These are phyloP conservation scores for Chionographis japonica DNA, from an alignment of 106 monocot genomes.

Conservation along the genomic window DNA sequence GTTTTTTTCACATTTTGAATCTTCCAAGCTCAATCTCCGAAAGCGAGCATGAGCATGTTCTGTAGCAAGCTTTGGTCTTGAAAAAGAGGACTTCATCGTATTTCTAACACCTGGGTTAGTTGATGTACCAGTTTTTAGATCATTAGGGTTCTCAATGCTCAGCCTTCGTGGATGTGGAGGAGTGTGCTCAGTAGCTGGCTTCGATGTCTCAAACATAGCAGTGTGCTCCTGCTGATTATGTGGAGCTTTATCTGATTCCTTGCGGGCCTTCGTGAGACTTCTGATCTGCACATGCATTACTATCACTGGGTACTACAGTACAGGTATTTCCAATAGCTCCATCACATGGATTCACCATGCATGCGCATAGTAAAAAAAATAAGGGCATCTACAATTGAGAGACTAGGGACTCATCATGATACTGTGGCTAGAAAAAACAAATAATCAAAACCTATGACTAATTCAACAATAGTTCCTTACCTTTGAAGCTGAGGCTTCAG, in stretches of 20 bases:
- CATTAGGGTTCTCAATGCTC: slow-evolving; percentile 37
- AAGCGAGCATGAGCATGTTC: slow-evolving; percentile 6
- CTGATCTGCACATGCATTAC: slow-evolving; percentile 35
- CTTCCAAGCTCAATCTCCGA: slow-evolving; percentile 19
- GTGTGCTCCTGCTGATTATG: slow-evolving; percentile 37
- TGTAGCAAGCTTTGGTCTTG: slow-evolving; percentile 16
- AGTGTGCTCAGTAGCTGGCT: slow-evolving; percentile 23
- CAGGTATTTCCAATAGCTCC: too few relatives aligned
- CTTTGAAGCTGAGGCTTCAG: not conserved
- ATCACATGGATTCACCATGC: too few relatives aligned
- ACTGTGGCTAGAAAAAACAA: not conserved
- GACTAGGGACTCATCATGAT: not conserved
- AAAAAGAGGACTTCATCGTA: slow-evolving; percentile 29
- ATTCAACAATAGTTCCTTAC: not conserved
- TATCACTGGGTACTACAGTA: not conserved
- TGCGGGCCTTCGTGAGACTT: slow-evolving; percentile 48
- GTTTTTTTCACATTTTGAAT: slow-evolving; percentile 1
- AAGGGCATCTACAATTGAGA: too few relatives aligned
- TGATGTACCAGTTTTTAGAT: slow-evolving; percentile 5
- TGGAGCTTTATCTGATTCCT: slow-evolving; percentile 34
- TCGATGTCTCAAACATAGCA: slow-evolving; percentile 22
- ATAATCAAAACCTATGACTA: not conserved
- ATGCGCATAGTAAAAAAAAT: too few relatives aligned
- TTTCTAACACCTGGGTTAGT: slow-evolving; percentile 10
- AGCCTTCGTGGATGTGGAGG: slow-evolving; percentile 39